Evolutionary conservation across 768 basidiomycete species (phyloP), one percentile per base, ranked within the genome.

Genomic region (Tephrocybe sp.): DNA sequence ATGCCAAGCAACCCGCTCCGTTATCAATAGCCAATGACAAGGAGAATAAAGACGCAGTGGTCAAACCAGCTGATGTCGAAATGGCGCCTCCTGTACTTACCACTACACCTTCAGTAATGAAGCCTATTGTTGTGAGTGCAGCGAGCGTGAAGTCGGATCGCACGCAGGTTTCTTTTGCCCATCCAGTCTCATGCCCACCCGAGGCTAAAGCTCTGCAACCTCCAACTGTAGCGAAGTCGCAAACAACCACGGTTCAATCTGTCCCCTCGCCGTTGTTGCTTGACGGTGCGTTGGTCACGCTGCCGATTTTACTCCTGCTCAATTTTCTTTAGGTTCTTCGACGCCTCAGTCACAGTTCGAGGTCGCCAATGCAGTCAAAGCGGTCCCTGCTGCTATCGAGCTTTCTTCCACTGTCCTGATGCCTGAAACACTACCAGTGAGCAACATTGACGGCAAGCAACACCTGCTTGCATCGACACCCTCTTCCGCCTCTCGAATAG

Each of bases 181-280:
- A n/a, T 4, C 15, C 34, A 36, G 11, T 15, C 15, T 15, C 15
- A n/a, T 4, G 7, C 34, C 4, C 11, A 36, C 4, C 34, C 15
- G 34, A 8, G 34, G 34, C 7, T 14, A 36, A 36, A 8, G 11
- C 4, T 5, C 3, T 12, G 17, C 17, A 17, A n/a, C n/a, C 20
- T 39, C 17, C 17, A 3, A 5, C n/a, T 20, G n/a, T 21, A 17
- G n/a, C 38, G 20, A 14, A n/a, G 15, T n/a, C 15, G 15, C 34
- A 36, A 10, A 14, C 8, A 36, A 15, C 15, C 9, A 4, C 6
- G 34, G 17, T 6, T 5, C 38, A 11, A 20, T 53, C 58, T 30
- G 43, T 55, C 2, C 59, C 51, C 34, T 45, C 48, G 4, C 55
- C 52, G 53, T 48, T 53, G 37, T 48, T 43, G 43, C 50, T 34